Evolutionary conservation across 495 filamentous ascomycete species (phyloP).

Genomic region (Podospora pseudoanserina): DNA sequence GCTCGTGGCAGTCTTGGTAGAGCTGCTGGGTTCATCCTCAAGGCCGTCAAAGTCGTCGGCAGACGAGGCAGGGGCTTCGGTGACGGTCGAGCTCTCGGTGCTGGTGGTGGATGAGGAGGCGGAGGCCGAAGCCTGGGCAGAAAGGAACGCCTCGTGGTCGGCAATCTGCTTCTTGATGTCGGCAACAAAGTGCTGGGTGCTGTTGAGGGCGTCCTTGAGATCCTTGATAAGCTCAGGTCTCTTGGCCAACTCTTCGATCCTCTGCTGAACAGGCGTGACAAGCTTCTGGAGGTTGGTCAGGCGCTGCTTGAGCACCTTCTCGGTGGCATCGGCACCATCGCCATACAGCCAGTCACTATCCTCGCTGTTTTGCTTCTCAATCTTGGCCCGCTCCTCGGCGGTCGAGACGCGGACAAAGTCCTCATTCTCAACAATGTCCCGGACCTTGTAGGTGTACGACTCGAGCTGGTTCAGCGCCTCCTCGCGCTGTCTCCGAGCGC

Average conservation of each 20-base stretch:
- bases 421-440: slow-evolving; percentile 74
- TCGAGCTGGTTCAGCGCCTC: slow-evolving; percentile 91
- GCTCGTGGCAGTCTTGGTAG: slow-evolving; percentile 39
- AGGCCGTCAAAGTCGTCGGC: slow-evolving; percentile 58
- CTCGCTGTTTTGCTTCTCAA: slow-evolving; percentile 61
- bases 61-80: slow-evolving; percentile 37
- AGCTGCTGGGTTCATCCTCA: slow-evolving; percentile 49
- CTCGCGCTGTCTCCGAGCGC: slow-evolving; percentile 69
- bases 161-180: slow-evolving; percentile 50
- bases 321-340: slow-evolving; percentile 71
- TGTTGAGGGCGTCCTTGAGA: slow-evolving; percentile 59
- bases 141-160: slow-evolving; percentile 46
- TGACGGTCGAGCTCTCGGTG: slow-evolving; percentile 33
- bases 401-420: slow-evolving; percentile 69
- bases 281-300: slow-evolving; percentile 69
- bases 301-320: slow-evolving; percentile 64
- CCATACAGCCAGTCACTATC: slow-evolving; percentile 88
- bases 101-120: slow-evolving; percentile 37
- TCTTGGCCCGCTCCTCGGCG: slow-evolving; percentile 52
- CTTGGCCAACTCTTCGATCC: slow-evolving; percentile 62
- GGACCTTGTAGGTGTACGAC: slow-evolving; percentile 83
- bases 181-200: slow-evolving; percentile 48
- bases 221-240: slow-evolving; percentile 62
- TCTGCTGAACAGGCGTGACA: slow-evolving; percentile 62
- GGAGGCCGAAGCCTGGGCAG: slow-evolving; percentile 40